A percentile compares a stretch with the other conserved stretches of the same genome.
phyloP scores from a whole-genome alignment of 2,329 filamentous ascomycete genomes.

The Trichoderma cornu-damae region DNA sequence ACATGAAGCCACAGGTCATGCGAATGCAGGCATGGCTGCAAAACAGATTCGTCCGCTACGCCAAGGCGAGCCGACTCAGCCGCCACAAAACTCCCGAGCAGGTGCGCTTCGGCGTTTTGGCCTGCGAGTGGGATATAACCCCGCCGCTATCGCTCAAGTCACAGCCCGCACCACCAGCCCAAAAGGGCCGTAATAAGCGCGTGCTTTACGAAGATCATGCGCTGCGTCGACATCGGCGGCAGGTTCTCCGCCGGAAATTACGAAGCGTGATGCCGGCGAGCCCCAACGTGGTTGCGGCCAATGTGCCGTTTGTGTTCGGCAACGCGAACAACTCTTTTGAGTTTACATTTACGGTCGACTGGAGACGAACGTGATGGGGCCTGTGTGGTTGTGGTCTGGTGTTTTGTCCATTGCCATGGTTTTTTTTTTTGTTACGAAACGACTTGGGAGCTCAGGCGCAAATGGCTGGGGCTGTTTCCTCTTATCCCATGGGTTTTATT shows the following conservation, averaged over 20 bases:
- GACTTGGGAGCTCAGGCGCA: too few species aligned
- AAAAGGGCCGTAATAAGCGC: slow-evolving; percentile 29
- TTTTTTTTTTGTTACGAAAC: neutral
- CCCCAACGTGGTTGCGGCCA: slow-evolving; percentile 6
- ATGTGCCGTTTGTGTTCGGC: slow-evolving; percentile 26
- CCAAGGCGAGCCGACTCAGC: slow-evolving; percentile 31
- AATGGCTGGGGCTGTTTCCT: too few species aligned
- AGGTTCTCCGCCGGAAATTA: slow-evolving; percentile 10
- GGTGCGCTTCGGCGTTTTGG: slow-evolving; percentile 40
- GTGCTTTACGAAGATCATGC: slow-evolving; percentile 25
- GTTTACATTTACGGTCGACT: slow-evolving; percentile 26
- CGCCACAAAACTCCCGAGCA: slow-evolving; percentile 31
- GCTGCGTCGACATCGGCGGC: slow-evolving; percentile 21
- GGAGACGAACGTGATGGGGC: slow-evolving; percentile 6
- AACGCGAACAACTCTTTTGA: slow-evolving; percentile 23
- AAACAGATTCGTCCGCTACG: slow-evolving; percentile 35
- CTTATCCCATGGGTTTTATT: too few species aligned
- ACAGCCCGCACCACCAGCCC: slow-evolving; percentile 18
- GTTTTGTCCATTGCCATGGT: neutral
- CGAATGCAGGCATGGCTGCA: slow-evolving; percentile 38
- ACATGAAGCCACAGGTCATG: slow-evolving; percentile 33
- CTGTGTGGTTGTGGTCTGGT: neutral
- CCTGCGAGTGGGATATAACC: slow-evolving; percentile 37
- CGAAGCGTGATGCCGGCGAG: neutral
- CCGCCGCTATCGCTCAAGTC: slow-evolving; percentile 20